phyloP scores from a whole-genome alignment of 345 rosid species.

The Conringia planisiliqua region DNA sequence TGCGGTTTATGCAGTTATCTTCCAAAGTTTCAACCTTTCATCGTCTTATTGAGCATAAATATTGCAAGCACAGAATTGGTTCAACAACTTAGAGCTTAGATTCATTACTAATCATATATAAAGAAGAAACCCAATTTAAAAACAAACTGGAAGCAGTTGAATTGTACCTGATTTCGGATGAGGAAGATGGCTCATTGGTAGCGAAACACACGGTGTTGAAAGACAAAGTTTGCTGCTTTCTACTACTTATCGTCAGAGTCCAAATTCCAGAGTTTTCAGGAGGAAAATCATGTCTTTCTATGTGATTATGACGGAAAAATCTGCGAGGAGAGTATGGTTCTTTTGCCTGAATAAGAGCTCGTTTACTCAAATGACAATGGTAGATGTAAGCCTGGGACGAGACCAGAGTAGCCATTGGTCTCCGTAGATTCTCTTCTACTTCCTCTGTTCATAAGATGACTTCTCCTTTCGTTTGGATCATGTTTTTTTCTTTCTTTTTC shows the following conservation, averaged over 20 bases:
- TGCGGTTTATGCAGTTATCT: neutral
- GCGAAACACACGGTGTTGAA: slow-evolving; percentile 47
- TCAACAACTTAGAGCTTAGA: neutral
- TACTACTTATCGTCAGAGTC: neutral
- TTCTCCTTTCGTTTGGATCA: slow-evolving; percentile 9
- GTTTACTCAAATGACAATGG: slow-evolving; percentile 21
- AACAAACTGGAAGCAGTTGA: too few relatives aligned
- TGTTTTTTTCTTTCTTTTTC: too few relatives aligned
- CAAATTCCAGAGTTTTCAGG: neutral
- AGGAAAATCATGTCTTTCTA: slow-evolving; percentile 8
- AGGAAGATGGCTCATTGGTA: slow-evolving; percentile 49
- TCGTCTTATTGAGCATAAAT: neutral
- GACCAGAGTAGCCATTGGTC: slow-evolving; percentile 44
- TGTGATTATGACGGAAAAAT: slow-evolving; percentile 20
- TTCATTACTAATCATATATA: neutral
- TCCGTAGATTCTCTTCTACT: slow-evolving; percentile 2
- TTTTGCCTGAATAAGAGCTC: neutral
- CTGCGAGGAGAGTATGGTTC: slow-evolving; percentile 12
- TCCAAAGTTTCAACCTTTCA: slow-evolving; percentile 16
- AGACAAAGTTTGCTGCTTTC: slow-evolving; percentile 13
- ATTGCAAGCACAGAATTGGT: neutral
- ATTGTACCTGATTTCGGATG: slow-evolving; percentile 57
- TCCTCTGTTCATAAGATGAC: slow-evolving; percentile 10
- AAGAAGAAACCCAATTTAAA: neutral
- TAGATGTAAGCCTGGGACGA: slow-evolving; percentile 28